phyloP scores from a whole-genome alignment of 108 stramenopile species.

The Nitzschia sp. region DNA sequence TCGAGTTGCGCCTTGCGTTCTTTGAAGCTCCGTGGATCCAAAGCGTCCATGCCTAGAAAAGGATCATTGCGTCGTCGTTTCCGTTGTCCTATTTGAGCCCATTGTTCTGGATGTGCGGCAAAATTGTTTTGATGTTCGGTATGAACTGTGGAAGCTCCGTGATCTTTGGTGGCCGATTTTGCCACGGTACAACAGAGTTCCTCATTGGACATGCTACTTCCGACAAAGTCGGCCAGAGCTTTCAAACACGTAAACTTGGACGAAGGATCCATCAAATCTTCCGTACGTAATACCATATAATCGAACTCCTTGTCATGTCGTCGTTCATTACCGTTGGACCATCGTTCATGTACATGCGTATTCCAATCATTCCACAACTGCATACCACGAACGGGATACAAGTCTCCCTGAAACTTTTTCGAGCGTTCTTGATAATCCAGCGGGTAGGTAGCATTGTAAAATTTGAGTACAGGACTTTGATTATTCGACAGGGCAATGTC shows the following conservation, averaged over 20 bases:
- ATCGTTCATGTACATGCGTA: conserved; percentile 12
- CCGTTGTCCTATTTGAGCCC: neutral
- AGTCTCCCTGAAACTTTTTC: neutral
- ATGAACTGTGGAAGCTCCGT: conserved; percentile 30
- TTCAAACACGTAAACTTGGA: conserved; percentile 21
- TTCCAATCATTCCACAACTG: conserved; percentile 70
- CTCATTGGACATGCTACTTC: conserved; percentile 13
- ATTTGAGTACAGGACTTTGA: conserved; percentile 76
- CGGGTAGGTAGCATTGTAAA: conserved; percentile 52
- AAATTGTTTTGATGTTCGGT: conserved; percentile 1
- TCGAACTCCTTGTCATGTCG: conserved; percentile 4
- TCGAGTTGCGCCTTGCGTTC: neutral
- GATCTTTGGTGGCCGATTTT: conserved; percentile 15
- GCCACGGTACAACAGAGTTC: conserved; percentile 40
- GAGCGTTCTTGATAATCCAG: conserved; percentile 8
- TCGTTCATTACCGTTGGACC: neutral
- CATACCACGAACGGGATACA: conserved; percentile 37
- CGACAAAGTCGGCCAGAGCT: conserved; percentile 39
- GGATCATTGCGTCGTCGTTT: too few species aligned
- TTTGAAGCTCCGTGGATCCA: neutral
- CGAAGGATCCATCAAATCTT: conserved; percentile 40
- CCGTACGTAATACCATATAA: conserved; percentile 38
- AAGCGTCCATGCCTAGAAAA: too few species aligned
- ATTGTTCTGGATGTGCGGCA: conserved; percentile 1
- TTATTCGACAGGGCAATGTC: conserved; percentile 77